Percentiles rank a stretch among this genome's conserved stretches.
Evolutionary conservation across 1,284 basidiomycete species (phyloP).

Genomic region (Tylopilus orsonianus): DNA sequence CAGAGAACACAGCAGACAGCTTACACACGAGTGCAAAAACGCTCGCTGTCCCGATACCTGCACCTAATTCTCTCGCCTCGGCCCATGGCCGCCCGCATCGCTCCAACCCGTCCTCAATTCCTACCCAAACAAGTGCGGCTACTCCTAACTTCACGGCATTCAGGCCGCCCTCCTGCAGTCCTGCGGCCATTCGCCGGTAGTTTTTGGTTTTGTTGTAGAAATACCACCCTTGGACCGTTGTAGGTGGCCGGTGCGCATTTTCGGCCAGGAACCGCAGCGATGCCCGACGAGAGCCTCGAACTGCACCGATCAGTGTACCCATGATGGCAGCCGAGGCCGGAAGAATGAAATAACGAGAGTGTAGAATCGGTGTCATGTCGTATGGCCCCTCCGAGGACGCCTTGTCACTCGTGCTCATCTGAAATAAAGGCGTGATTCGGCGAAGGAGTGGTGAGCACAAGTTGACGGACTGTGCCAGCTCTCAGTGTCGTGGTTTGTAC

Average conservation of each 20-base stretch:
- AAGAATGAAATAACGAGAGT: conserved; percentile 40
- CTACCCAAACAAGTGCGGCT: conserved; percentile 63
- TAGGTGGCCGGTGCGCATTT: conserved; percentile 75
- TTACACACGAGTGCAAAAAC: conserved; percentile 64
- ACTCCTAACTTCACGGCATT: conserved; percentile 58
- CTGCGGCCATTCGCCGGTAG: conserved; percentile 75
- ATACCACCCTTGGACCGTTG: conserved; percentile 84
- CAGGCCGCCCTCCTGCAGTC: conserved; percentile 61
- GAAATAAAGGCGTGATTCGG: conserved; percentile 1
- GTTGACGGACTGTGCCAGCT: not conserved
- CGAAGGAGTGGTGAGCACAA: not conserved
- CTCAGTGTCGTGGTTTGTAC: not conserved
- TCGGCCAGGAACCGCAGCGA: conserved; percentile 58
- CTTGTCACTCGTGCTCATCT: conserved; percentile 17
- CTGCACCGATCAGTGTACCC: conserved; percentile 66
- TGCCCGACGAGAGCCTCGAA: conserved; percentile 67
- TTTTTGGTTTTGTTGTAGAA: conserved; percentile 93
- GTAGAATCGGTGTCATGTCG: conserved; percentile 33
- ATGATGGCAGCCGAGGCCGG: conserved; percentile 57
- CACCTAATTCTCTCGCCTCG: conserved; percentile 56
- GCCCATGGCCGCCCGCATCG: conserved; percentile 46
- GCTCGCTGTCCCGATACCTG: conserved; percentile 61
- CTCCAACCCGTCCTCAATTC: conserved; percentile 61
- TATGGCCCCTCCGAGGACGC: conserved; percentile 16
- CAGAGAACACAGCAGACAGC: conserved; percentile 27